Percentiles rank a stretch among this genome's conserved stretches.
phyloP scores from a whole-genome alignment of 352 stramenopile genomes.

The Hyaloperonospora brassicae region DNA sequence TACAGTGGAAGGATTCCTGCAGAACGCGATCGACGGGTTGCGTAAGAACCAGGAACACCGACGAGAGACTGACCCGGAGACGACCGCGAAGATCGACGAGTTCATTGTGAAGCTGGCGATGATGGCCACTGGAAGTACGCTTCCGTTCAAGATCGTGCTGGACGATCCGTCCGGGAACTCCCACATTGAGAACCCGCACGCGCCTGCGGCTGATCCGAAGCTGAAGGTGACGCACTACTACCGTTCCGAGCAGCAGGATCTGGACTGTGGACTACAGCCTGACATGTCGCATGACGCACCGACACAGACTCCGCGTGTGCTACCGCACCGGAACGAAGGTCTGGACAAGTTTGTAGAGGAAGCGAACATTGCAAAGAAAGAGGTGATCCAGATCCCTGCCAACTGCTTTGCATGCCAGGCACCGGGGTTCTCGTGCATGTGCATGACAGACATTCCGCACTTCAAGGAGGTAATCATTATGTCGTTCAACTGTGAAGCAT shows the following conservation, averaged over 20 bases:
- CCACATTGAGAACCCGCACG: conserved; percentile 86
- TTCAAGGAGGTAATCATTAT: conserved; percentile 94
- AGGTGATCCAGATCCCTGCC: conserved; percentile 80
- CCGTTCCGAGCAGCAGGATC: conserved; percentile 64
- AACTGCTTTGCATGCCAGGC: conserved; percentile 75
- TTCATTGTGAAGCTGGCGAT: conserved; percentile 73
- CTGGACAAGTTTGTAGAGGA: conserved; percentile 56
- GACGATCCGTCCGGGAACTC: conserved; percentile 87
- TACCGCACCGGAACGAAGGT: conserved; percentile 61
- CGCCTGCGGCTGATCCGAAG: conserved; percentile 69
- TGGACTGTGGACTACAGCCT: conserved; percentile 63
- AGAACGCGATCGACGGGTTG: conserved; percentile 67
- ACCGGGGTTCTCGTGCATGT: conserved; percentile 78
- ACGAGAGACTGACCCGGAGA: conserved; percentile 68
- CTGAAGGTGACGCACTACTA: conserved; percentile 67
- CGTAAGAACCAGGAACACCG: conserved; percentile 73
- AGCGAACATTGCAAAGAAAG: conserved; percentile 56
- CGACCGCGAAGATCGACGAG: conserved; percentile 66
- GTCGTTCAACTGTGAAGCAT: conserved; percentile 85
- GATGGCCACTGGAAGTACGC: conserved; percentile 46
- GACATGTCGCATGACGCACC: conserved; percentile 48
- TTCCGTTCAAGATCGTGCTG: conserved; percentile 81
- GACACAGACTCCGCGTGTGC: conserved; percentile 34
- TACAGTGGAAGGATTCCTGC: conserved; percentile 73
- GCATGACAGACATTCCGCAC: conserved; percentile 90